Base-by-base conservation (phyloP, 2,329 filamentous ascomycete species). In the Sporothrix mexicana region DNA sequence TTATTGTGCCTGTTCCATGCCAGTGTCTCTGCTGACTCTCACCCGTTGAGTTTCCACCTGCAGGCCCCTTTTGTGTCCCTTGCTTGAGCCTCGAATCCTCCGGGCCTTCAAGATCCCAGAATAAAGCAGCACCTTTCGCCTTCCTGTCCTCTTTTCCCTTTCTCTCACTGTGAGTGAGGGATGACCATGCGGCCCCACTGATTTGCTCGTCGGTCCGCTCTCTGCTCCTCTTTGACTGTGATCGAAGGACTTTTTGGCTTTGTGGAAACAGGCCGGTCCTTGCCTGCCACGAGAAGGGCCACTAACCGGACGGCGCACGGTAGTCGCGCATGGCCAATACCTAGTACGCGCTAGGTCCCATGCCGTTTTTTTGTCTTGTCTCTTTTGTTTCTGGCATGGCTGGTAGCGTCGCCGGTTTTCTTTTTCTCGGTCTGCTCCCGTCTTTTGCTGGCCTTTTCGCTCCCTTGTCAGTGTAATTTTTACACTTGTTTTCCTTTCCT, bases 201-300 rank as follows among this genome's bases (percentile, higher is more conserved):
- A 70, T 25, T 25, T 36, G 45, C 13, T 36, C 30, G 30, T 36
- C 51, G 23, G n/a, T 41, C 59, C 59, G 25, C 25, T n/a, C 30
- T 55, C 23, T 12, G 61, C 45, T 68, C 49, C 9, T 55, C 30
- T 36, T 36, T 36, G 30, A 36, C 30, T 36, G 30, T 45, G 67
- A 53, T 45, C 17, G 5, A 43, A 43, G 30, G 10, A 36, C 51
- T 25, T 7, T 55, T 9, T 4, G 30, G 30, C 25, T 51, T 55
- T 43, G 12, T 57, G 53, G 68, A 47, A 49, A 61, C 67, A 69
- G 51, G 67, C 51, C 67, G n/a, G 68, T 61, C 68, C 20, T 59
- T 45, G 49, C 51, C 64, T 43, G 66, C 66, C 47, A 69, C 49
- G 66, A 69, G 64, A 68, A 36, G 45, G 7, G 45, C 17, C n/a